These are phyloP conservation scores for Lasiosphaeria hispida DNA, from an alignment of 495 filamentous ascomycete species.

Conservation along the genomic window DNA sequence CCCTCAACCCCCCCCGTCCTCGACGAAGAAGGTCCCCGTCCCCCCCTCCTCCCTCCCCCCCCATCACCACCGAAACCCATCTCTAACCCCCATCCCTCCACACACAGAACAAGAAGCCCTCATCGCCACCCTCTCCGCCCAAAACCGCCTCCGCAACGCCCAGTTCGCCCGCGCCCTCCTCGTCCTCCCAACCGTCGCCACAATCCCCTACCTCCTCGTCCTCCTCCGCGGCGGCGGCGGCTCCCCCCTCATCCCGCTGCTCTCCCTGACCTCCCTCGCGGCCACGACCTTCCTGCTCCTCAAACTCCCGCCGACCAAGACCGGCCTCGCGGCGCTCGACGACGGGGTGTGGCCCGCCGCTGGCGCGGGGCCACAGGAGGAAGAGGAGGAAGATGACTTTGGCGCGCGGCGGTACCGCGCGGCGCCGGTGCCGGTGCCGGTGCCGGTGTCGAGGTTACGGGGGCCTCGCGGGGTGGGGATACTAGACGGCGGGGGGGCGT, in stretches of 20 bases:
- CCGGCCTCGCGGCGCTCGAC: conserved; percentile 40
- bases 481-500: not conserved
- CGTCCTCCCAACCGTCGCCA: conserved; percentile 51
- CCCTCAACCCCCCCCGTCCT: conserved; percentile 51
- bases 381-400: no score
- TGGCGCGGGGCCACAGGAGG: no score
- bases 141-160: conserved; percentile 59
- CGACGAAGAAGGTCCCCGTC: conserved; percentile 59
- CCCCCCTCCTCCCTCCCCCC: conserved; percentile 1
- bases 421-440: conserved; percentile 3
- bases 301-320: conserved; percentile 37
- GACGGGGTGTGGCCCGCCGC: not conserved
- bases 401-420: no score
- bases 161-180: conserved; percentile 60
- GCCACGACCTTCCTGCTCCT: conserved; percentile 54
- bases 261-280: conserved; percentile 58
- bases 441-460: not conserved
- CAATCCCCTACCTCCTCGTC: conserved; percentile 51
- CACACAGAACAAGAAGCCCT: conserved; percentile 66
- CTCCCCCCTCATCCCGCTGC: conserved; percentile 43
- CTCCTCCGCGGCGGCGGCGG: conserved; percentile 34
- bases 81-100: not conserved
- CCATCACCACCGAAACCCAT: not conserved
- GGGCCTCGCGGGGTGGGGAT: not conserved
- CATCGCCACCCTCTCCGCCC: conserved; percentile 53